Base-by-base conservation (phyloP, 1,284 basidiomycete species). In the Trametes sp. region DNA sequence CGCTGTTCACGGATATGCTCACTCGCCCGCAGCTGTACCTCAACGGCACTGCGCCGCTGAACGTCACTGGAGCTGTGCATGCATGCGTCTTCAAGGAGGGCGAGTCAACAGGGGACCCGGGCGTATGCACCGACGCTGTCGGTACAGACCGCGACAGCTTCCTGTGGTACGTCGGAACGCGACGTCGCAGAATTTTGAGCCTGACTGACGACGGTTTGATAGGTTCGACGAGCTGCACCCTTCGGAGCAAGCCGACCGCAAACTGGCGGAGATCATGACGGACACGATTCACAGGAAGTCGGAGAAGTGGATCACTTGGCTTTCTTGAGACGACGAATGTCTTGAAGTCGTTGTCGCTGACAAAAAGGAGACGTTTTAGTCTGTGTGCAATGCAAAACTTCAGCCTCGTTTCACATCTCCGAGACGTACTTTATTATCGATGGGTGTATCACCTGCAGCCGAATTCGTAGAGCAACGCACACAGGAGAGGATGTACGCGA, bases 171-270 rank as follows among this genome's bases (percentile, higher is more conserved):
- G 82, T 77, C 9, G 16, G n/a, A 2, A 10, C 46, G 19, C 21
- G 44, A 4, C 42, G 1, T 45, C 8, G 11, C 1, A 35, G 16
- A 9, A 11, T 35, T 19, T 7, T 3, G 4, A 19, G 19, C 11
- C 10, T 13, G 24, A 19, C 55, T 54, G 51, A 60, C 24, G 19
- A 8, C 14, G n/a, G 28, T 14, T 45, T 23, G 26, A 52, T 58
- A 84, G 84, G 84, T 85, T 75, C 57, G 84, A 87, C 67, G 85
- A 86, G 67, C 73, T 86, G 41, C 84, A 87, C 66, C 84, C 84
- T 6, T 84, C 82, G 24, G 84, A 86, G 62, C 84, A 87, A 65
- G 78, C 82, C 1, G 80, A 84, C 64, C 74, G 84, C n/a, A 77
- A 84, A 41, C 78, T 87, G 2, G 84, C 84, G 0, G 74, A 79